Conservation (phyloP, 2,329 filamentous ascomycete species). For the Aspergillus sp. region DNA sequence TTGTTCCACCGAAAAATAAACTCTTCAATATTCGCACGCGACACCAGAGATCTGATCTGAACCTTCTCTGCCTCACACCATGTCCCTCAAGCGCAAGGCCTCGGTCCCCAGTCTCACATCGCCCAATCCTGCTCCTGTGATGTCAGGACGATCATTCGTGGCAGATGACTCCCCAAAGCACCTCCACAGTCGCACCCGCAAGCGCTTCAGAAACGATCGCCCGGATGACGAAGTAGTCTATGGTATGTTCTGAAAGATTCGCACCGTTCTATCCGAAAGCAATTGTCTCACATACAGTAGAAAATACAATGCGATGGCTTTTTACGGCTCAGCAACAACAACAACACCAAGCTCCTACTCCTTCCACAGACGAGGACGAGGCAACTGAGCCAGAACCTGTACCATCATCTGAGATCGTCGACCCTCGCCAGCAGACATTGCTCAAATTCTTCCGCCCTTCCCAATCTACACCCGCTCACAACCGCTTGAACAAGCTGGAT, state of each 20-base stretch:
- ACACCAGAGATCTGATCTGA: not conserved
- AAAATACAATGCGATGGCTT: conserved; percentile 46
- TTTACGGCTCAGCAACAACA: conserved; percentile 42
- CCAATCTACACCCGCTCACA: conserved; percentile 20
- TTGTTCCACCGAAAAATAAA: not conserved
- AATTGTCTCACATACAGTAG: conserved; percentile 30
- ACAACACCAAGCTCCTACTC: conserved; percentile 25
- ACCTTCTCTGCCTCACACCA: conserved; percentile 27
- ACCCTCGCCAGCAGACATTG: conserved; percentile 45
- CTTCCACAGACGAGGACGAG: conserved; percentile 23
- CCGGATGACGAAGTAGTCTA: conserved; percentile 59
- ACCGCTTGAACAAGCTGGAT: conserved; percentile 16
- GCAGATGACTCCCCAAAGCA: conserved; percentile 42
- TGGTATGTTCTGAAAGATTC: conserved; percentile 42
- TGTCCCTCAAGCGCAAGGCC: conserved; percentile 62
- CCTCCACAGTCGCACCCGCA: conserved; percentile 59
- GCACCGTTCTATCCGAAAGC: not conserved
- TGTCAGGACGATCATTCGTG: conserved; percentile 28
- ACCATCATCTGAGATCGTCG: conserved; percentile 30
- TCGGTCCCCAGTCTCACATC: conserved; percentile 51
- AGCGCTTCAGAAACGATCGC: conserved; percentile 59
- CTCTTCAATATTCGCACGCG: not conserved
- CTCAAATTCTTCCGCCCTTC: conserved; percentile 42
- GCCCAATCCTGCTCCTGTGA: conserved; percentile 32
- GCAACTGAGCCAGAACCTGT: conserved; percentile 28